A percentile compares a stretch with the other conserved stretches of the same genome.
Evolutionary conservation across 163 green algal genomes (phyloP).

Genomic region (Volvox carteri): DNA sequence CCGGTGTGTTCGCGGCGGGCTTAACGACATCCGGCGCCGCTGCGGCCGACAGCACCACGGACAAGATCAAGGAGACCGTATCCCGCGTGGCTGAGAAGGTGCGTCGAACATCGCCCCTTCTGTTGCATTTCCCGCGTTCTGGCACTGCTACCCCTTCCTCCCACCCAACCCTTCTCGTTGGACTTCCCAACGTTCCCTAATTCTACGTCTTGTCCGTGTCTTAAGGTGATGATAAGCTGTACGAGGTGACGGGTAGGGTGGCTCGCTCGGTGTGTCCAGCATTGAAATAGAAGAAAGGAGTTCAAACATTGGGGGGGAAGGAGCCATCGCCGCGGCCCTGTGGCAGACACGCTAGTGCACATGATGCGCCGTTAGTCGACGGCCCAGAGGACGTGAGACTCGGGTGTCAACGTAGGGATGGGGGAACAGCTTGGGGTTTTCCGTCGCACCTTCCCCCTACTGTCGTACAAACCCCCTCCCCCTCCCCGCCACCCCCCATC

Average conservation of each 20-base stretch:
- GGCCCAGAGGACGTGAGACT: no score
- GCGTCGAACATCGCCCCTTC: no score
- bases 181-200: no score
- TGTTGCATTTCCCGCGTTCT: not conserved
- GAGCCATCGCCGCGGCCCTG: no score
- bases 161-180: no score
- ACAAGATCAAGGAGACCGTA: conserved; percentile 28
- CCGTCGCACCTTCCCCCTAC: no score
- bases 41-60: not conserved
- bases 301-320: no score
- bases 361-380: not conserved
- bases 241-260: not conserved
- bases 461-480: not conserved
- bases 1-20: no score
- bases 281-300: no score
- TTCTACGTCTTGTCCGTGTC: not conserved
- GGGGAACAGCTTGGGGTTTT: not conserved
- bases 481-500: not conserved
- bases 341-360: not conserved
- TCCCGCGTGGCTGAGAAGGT: conserved; percentile 38
- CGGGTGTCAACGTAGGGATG: not conserved
- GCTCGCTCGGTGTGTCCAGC: no score
- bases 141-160: no score
- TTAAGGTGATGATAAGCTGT: not conserved
- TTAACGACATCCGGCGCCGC: not conserved